These are phyloP conservation scores for Brassica juncea DNA, from an alignment of 345 rosid genomes.

Conservation along the genomic window DNA sequence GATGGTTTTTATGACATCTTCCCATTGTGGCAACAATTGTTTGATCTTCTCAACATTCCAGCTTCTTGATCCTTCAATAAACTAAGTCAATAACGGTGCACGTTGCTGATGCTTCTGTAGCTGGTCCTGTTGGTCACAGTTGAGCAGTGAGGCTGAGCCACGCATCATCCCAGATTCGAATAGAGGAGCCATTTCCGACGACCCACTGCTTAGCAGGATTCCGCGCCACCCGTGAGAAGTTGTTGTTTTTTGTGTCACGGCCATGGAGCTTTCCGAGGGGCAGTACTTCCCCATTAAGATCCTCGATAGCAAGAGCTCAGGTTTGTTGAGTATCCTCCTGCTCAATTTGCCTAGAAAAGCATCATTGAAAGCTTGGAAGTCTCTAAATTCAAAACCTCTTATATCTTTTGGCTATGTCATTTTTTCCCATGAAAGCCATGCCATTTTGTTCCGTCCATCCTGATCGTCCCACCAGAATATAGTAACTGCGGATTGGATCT, in stretches of 20 bases:
- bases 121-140: not conserved
- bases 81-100: too few relatives aligned
- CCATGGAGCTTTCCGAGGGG: not conserved
- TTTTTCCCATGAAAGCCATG: not conserved
- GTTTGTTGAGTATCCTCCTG: not conserved
- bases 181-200: not conserved
- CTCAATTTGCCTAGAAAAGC: not conserved
- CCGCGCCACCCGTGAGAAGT: not conserved
- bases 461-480: too few relatives aligned
- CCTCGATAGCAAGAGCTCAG: not conserved
- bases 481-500: too few relatives aligned
- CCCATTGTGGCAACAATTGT: too few relatives aligned
- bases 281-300: not conserved
- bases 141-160: not conserved
- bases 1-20: too few relatives aligned
- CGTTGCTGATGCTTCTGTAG: not conserved
- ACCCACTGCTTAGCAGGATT: not conserved
- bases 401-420: not conserved
- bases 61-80: too few relatives aligned
- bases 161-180: not conserved
- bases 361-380: not conserved
- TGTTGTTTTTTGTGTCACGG: not conserved
- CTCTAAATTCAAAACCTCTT: not conserved
- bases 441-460: not conserved
- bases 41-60: too few relatives aligned